These are phyloP conservation scores for Hortiboletus flavorubellus DNA, from an alignment of 768 basidiomycete species.

Conservation along the genomic window DNA sequence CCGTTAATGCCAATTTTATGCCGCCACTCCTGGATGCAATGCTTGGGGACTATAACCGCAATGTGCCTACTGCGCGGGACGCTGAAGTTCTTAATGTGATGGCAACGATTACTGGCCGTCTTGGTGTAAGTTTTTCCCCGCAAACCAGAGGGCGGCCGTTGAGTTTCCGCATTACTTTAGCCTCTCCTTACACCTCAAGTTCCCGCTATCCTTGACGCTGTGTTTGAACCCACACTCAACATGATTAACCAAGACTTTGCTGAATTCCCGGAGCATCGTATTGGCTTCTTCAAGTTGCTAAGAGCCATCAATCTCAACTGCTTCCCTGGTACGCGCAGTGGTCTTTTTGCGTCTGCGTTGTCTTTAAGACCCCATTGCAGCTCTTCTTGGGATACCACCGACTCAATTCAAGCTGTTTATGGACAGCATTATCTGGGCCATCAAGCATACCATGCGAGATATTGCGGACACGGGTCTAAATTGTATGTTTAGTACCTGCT, in stretches of 20 bases:
- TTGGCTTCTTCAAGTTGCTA: conserved; percentile 94
- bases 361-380: conserved; percentile 27
- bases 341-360: background rate
- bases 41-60: conserved; percentile 94
- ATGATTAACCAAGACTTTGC: conserved; percentile 99
- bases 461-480: conserved; percentile 90
- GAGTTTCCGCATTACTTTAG: conserved; percentile 38
- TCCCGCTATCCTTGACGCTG: conserved; percentile 90
- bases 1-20: conserved; percentile 88
- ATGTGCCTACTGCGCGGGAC: conserved; percentile 90
- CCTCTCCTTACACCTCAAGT: conserved; percentile 88
- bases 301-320: conserved; percentile 89
- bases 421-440: conserved; percentile 99
- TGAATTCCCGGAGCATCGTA: conserved; percentile 97
- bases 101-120: conserved; percentile 85
- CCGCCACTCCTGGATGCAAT: conserved; percentile 95
- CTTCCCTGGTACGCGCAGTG: conserved; percentile 79
- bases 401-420: conserved; percentile 95
- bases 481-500: conserved; percentile 38
- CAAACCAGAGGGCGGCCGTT: background rate
- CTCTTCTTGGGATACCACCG: conserved; percentile 83
- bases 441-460: conserved; percentile 99
- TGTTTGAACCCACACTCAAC: conserved; percentile 93
- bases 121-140: conserved; percentile 63
- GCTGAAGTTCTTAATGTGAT: conserved; percentile 97